Base-by-base conservation (phyloP, 1,139 yeast genomes). In the Hyphopichia wangnamkhiaoensis region DNA sequence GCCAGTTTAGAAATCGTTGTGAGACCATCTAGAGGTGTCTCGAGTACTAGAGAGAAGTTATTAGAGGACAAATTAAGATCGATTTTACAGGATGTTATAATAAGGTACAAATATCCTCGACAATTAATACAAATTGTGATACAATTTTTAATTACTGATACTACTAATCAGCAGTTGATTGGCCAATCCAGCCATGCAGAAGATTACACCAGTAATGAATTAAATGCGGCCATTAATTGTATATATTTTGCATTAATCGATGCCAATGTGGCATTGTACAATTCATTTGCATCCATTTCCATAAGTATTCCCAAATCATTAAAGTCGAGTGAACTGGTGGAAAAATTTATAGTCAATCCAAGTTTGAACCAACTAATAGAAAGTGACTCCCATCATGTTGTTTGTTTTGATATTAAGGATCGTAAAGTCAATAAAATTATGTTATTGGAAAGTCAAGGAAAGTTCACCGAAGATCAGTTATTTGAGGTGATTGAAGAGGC, bases 121-220 rank as follows among this genome's bases (percentile, higher is more conserved):
- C 90, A 89, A 49, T 71, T 90, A 37, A 80, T 93, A 28, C 97
- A 90, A 56, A 73, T 93, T 3, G 93, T 87, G 20, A 81, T 87
- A n/a, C 98, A 93, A 60, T 72, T 90, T 37, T 62, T 89, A 37
- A 80, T 84, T 40, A 61, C 80, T 19, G 86, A 85, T 39, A 80
- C 75, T 41, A 63, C 65, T 25, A 29, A 15, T 21, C 37, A 35
- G 18, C 34, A 20, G 13, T 14, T 35, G 2, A 30, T 35, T 29
- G 37, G 37, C 7, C 16, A 35, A 21, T 8, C 48, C 30, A 50
- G 48, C 18, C 42, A 51, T 21, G 65, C 64, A 31, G 52, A 50
- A 26, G 63, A 64, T 42, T 68, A 56, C 48, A 58, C 75, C 18
- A 59, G 71, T 37, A 70, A 78, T 41, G 95, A 89, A 55, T 63